Evolutionary conservation across 2,329 filamentous ascomycete species (phyloP), one percentile per base, ranked within the genome.

Genomic region (Verruconis gallopava): DNA sequence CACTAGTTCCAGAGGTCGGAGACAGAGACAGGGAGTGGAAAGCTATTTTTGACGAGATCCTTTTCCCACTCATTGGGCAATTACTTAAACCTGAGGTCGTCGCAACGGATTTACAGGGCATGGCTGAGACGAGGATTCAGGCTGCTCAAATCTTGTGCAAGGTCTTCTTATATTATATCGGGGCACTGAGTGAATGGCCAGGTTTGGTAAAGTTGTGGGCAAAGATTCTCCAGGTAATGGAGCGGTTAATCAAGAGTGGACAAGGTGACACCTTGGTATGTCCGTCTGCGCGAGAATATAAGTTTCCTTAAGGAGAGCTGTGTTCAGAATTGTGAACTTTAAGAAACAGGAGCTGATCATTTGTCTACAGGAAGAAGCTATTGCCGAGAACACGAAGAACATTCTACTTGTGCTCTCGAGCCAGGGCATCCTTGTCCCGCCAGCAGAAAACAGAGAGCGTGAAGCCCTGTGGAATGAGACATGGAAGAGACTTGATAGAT

Each of bases 41-140:
- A 81, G 0, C 84, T 32, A 95, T 98, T 40, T 98, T 98, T 59
- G 77, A 79, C 48, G 83, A 95, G 56, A 88, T 96, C 2, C 69
- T 98, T 13, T 95, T 98, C 60, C 91, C 91, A 1, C 69, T 98
- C 12, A 89, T 96, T 47, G 71, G 81, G 25, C 76, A 83, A 47
- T 71, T 98, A 2, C 69, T 98, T 13, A 95, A 94, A 59, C 91
- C 91, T 1, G 91, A 98, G 60, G 81, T 95, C 6, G 95, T 93
- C 58, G 85, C 88, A 41, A 81, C 81, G 2, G 91, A 98, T 57
- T 81, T 85, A 1, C 69, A 82, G 25, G 91, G 91, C 28, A 98
- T 98, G 91, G 83, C 83, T 50, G 89, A 96, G 61, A 96, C 91
- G 40, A 73, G 91, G 34, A 84, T 96, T 0, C 85, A 95, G 54